These are phyloP conservation scores for Nitzschia sp. DNA, from an alignment of 108 stramenopile species.

Conservation along the genomic window DNA sequence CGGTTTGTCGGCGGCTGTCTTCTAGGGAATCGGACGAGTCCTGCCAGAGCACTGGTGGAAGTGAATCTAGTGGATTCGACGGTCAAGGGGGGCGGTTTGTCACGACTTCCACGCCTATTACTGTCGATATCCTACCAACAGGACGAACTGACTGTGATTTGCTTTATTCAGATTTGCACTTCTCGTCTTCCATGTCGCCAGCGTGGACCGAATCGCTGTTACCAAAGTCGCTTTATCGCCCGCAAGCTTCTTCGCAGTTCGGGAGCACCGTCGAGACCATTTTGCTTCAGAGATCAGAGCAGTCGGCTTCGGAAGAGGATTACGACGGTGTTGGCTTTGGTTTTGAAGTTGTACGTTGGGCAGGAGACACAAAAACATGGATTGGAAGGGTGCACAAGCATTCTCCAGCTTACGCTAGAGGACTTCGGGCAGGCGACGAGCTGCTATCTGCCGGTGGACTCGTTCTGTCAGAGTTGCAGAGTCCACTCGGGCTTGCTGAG, in stretches of 20 bases:
- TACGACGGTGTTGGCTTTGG: constrained; percentile 36
- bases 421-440: constrained; percentile 34
- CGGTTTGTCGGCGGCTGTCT: background rate
- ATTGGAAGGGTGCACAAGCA: constrained; percentile 30
- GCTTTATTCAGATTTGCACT: constrained; percentile 36
- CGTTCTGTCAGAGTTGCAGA: background rate
- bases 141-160: background rate
- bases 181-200: background rate
- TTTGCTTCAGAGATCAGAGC: constrained; percentile 2
- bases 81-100: constrained; percentile 1
- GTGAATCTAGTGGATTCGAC: constrained; percentile 9
- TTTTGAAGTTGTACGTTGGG: constrained; percentile 42
- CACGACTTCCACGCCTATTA: background rate
- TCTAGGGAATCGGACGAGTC: background rate
- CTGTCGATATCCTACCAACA: background rate
- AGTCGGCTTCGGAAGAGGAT: background rate
- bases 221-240: background rate
- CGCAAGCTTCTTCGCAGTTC: background rate
- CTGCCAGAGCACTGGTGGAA: background rate
- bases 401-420: constrained; percentile 31
- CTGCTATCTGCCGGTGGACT: constrained; percentile 24
- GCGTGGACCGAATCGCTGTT: background rate
- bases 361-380: constrained; percentile 16
- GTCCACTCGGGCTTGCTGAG: background rate
- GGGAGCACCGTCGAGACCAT: background rate